Percentiles rank a stretch among this genome's conserved stretches.
Conservation (phyloP, 352 stramenopile species). For the Pythium sukuiense region DNA sequence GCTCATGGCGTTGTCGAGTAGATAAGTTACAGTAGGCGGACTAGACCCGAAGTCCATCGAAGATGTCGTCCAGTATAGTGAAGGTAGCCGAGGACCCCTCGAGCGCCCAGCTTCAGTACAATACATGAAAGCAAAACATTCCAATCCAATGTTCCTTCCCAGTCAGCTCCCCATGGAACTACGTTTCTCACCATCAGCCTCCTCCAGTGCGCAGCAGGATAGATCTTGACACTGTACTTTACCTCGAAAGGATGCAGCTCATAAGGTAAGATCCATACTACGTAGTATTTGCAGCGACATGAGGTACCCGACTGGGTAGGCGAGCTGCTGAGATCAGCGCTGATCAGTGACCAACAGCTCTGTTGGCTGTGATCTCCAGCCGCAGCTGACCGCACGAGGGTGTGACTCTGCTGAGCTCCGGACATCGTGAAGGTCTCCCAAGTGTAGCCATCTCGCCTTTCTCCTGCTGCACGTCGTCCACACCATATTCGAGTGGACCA, state of each 20-base stretch:
- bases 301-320: too few species aligned
- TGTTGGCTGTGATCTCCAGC: not conserved
- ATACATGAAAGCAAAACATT: not conserved
- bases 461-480: constrained; percentile 7
- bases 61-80: constrained; percentile 1
- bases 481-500: constrained; percentile 2
- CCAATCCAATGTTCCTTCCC: not conserved
- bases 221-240: too few species aligned
- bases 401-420: not conserved
- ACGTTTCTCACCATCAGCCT: too few species aligned
- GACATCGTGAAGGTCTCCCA: not conserved
- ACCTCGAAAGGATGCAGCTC: too few species aligned
- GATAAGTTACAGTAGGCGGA: constrained; percentile 20
- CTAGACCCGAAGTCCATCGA: not conserved
- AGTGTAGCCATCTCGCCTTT: not conserved
- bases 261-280: too few species aligned
- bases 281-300: too few species aligned
- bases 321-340: too few species aligned
- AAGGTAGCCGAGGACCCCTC: not conserved
- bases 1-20: constrained; percentile 16
- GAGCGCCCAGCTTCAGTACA: not conserved
- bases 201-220: too few species aligned
- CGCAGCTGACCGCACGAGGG: not conserved
- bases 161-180: too few species aligned
- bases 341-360: too few species aligned